phyloP scores from a whole-genome alignment of 2,329 filamentous ascomycete genomes.

The Beauveria medogensis region DNA sequence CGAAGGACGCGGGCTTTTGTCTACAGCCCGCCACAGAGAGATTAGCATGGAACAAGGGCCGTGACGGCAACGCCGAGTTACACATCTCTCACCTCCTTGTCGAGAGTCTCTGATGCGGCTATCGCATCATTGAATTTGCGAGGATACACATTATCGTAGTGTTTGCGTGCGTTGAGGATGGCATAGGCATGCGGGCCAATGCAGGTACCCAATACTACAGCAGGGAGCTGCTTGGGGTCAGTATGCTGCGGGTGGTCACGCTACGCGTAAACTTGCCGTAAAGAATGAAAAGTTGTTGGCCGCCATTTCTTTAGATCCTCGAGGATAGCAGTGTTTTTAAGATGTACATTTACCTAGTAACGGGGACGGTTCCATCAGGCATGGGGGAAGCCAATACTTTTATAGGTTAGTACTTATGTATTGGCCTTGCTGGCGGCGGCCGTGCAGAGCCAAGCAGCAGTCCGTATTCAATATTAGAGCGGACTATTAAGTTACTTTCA shows the following conservation, averaged over 20 bases:
- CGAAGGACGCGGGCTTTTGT: constrained; percentile 45
- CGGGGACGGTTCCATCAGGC: no score
- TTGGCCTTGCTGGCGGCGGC: no score
- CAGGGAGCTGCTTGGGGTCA: not conserved
- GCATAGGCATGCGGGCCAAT: not conserved
- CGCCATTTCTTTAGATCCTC: not conserved
- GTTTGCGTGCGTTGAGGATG: not conserved
- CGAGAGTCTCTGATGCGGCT: not conserved
- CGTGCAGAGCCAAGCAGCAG: no score
- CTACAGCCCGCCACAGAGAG: constrained; percentile 14
- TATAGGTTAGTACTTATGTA: no score
- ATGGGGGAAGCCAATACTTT: no score
- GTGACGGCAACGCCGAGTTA: not conserved
- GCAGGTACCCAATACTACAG: not conserved
- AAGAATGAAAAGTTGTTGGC: not conserved
- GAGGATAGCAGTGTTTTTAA: no score
- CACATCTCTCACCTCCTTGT: not conserved
- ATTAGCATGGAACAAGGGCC: not conserved
- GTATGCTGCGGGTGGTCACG: not conserved
- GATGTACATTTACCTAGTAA: no score
- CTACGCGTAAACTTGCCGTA: not conserved
- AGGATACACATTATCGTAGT: constrained; percentile 1
- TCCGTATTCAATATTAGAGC: no score
- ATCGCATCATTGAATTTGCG: constrained; percentile 1
- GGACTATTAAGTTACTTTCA: no score